Conservation (phyloP, 2,329 filamentous ascomycete species). For the Fusarium sp. region DNA sequence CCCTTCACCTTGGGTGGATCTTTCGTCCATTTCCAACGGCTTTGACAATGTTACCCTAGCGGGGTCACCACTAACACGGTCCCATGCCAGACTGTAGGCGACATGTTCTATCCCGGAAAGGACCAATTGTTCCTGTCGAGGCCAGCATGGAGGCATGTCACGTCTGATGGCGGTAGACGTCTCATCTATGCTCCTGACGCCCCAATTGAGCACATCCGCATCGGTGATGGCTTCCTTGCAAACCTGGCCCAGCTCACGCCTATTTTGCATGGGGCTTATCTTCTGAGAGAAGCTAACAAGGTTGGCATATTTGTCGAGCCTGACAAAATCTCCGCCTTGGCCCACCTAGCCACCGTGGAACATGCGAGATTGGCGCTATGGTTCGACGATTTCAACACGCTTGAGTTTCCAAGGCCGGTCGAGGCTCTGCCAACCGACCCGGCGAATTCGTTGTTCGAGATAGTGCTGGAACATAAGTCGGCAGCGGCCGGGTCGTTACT, state of each 20-base stretch:
- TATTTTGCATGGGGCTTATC: constrained; percentile 49
- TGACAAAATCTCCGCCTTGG: constrained; percentile 47
- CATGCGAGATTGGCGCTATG: constrained; percentile 50
- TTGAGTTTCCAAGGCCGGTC: constrained; percentile 40
- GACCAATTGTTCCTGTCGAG: constrained; percentile 53
- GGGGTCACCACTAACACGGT: constrained; percentile 38
- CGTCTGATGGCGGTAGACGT: constrained; percentile 43
- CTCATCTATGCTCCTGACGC: constrained; percentile 44
- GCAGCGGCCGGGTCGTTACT: constrained; percentile 52
- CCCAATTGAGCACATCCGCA: constrained; percentile 38
- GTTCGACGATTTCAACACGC: constrained; percentile 47
- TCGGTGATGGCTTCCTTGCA: constrained; percentile 51
- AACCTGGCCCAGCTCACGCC: constrained; percentile 51
- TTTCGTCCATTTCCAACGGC: constrained; percentile 28
- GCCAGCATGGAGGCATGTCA: constrained; percentile 52
- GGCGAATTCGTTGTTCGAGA: constrained; percentile 48
- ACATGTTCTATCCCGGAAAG: constrained; percentile 52
- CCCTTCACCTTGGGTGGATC: constrained; percentile 36
- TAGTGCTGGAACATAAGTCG: constrained; percentile 48
- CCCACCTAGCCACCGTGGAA: constrained; percentile 43
- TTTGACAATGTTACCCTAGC: constrained; percentile 40
- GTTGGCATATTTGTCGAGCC: constrained; percentile 47
- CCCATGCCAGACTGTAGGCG: constrained; percentile 52
- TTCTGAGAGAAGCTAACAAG: constrained; percentile 48
- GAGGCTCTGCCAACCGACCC: constrained; percentile 48